phyloP scores from a whole-genome alignment of 768 basidiomycete genomes.

The Piloderma croceum region DNA sequence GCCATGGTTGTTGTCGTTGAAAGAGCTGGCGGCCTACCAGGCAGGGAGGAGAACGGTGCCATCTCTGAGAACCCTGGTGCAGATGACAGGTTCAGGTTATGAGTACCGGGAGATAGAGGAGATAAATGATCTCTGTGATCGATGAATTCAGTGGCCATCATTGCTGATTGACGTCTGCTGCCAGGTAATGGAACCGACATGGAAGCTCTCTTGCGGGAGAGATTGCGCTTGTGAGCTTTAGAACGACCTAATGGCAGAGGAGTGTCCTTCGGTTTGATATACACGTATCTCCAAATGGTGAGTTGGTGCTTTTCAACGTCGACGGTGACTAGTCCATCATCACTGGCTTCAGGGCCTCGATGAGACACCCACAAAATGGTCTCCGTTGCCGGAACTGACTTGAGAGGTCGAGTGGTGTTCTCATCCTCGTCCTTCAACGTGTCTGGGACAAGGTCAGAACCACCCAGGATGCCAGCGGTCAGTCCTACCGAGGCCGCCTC shows the following conservation, averaged over 20 bases:
- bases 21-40: neutral
- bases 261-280: conserved; percentile 53
- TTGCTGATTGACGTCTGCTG: conserved; percentile 35
- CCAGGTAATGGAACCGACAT: conserved; percentile 28
- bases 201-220: conserved; percentile 39
- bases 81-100: conserved; percentile 33
- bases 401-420: conserved; percentile 43
- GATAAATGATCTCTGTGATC: conserved; percentile 35
- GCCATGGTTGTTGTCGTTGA: neutral
- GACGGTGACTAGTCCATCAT: conserved; percentile 54
- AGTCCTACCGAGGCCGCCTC: conserved; percentile 70
- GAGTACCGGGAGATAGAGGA: conserved; percentile 29
- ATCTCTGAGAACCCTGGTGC: conserved; percentile 50
- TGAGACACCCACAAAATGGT: conserved; percentile 58
- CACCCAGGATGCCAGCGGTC: conserved; percentile 54
- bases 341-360: conserved; percentile 33
- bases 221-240: conserved; percentile 13
- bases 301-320: conserved; percentile 47
- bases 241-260: conserved; percentile 35
- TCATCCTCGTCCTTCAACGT: conserved; percentile 52
- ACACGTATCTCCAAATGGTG: conserved; percentile 70
- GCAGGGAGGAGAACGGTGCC: conserved; percentile 39
- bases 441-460: conserved; percentile 25
- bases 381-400: conserved; percentile 56
- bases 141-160: conserved; percentile 28